phyloP scores from a whole-genome alignment of 108 stramenopile genomes.

The Cyclotella kingstonii region DNA sequence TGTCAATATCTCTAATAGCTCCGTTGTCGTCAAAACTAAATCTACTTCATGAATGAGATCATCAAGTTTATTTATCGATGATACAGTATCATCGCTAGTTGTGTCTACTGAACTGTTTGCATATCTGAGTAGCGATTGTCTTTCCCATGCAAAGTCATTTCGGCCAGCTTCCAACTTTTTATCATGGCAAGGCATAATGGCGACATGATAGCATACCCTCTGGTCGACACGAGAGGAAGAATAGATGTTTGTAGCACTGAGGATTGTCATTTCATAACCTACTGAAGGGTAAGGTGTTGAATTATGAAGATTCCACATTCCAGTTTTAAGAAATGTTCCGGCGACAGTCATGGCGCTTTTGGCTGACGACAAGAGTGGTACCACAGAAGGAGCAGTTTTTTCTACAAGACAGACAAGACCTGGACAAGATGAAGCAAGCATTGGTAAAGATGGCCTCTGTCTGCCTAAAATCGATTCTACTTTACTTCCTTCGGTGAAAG shows the following conservation, averaged over 20 bases:
- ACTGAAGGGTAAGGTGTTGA: no score
- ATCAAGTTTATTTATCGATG: neutral
- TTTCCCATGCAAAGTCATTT: conserved; percentile 68
- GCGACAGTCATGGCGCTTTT: conserved; percentile 81
- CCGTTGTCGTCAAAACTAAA: conserved; percentile 89
- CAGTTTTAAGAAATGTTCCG: conserved; percentile 45
- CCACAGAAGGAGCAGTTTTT: conserved; percentile 78
- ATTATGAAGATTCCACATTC: conserved; percentile 19
- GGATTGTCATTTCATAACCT: no score
- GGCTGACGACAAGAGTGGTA: conserved; percentile 81
- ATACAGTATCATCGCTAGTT: neutral
- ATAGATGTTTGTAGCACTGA: neutral
- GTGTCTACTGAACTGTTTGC: neutral
- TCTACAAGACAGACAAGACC: conserved; percentile 98
- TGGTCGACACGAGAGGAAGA: neutral
- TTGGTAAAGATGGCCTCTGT: conserved; percentile 49
- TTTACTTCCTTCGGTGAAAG: neutral
- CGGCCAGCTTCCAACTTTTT: conserved; percentile 98
- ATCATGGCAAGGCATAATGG: conserved; percentile 98
- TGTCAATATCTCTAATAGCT: conserved; percentile 74
- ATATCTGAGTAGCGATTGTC: conserved; percentile 30
- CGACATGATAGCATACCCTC: conserved; percentile 40
- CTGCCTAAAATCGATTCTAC: neutral
- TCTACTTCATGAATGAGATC: conserved; percentile 80
- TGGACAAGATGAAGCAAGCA: conserved; percentile 93